These are phyloP conservation scores for Fusarium cicatricum DNA, from an alignment of 2,329 filamentous ascomycete species.

Conservation along the genomic window DNA sequence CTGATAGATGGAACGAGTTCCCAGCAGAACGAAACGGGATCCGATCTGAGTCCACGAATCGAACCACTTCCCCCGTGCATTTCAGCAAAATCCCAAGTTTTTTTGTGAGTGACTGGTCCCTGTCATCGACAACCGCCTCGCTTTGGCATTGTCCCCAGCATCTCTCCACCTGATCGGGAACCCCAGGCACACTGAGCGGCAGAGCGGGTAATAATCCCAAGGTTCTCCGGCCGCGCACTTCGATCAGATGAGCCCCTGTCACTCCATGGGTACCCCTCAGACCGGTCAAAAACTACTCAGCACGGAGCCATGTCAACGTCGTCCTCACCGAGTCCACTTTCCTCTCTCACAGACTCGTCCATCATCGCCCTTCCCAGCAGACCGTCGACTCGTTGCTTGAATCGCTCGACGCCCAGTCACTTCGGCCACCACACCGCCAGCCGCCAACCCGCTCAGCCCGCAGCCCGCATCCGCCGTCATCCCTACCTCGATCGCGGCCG, in stretches of 20 bases:
- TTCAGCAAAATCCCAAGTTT: constrained; percentile 18
- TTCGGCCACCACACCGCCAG: constrained; percentile 44
- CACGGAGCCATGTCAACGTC: constrained; percentile 48
- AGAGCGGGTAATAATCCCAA: constrained; percentile 36
- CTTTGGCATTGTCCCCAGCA: no score
- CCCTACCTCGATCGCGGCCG: constrained; percentile 42
- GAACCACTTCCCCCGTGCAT: constrained; percentile 28
- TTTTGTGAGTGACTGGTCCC: constrained; percentile 18
- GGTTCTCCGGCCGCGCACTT: constrained; percentile 34
- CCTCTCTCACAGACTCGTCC: constrained; percentile 48
- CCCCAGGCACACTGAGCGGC: constrained; percentile 38
- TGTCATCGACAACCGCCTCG: constrained; percentile 19
- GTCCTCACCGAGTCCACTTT: constrained; percentile 53
- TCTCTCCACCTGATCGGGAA: constrained; percentile 35
- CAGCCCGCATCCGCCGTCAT: constrained; percentile 41
- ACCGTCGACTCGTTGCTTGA: constrained; percentile 41
- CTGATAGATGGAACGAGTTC: constrained; percentile 27
- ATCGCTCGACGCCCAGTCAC: constrained; percentile 42
- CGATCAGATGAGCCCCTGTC: constrained; percentile 41
- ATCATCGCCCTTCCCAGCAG: constrained; percentile 46
- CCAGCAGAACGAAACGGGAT: constrained; percentile 22
- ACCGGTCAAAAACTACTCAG: constrained; percentile 54
- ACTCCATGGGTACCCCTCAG: constrained; percentile 50
- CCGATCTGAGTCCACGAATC: constrained; percentile 24
- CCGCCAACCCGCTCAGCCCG: constrained; percentile 41